Base-by-base conservation (phyloP, 768 basidiomycete species). In the Agaricus subrufescens region DNA sequence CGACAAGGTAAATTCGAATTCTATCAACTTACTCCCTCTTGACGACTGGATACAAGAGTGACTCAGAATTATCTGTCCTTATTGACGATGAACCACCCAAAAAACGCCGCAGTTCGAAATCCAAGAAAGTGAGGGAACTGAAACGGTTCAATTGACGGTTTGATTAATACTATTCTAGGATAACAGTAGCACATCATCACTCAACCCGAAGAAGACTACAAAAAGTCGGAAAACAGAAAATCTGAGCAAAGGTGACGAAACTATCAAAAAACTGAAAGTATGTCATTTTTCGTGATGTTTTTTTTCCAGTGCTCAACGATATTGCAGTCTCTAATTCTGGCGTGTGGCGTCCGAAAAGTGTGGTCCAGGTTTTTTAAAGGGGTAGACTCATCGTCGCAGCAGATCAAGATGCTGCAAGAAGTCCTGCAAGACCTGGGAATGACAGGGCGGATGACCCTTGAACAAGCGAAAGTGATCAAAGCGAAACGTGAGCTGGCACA, bases 381-480 rank as follows among this genome's bases (percentile, higher is more conserved):
- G 54, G 64, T 83, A 39, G 78, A 81, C 43, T 74, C 71, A 8
- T 75, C 85, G 0, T 75, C 74, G 1, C 79, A 84, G 47, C 89
- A 92, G 63, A 85, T 91, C 31, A 71, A 71, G 50, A 83, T 80
- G 40, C 75, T 93, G 34, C 83, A 80, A 54, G 73, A 79, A 56
- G 85, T 88, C 11, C 75, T 94, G 7, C 64, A 73, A 26, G 87
- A 85, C 3, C 75, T 94, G 30, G 92, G 92, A 1, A 95, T 94
- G 91, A 81, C 75, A 0, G 89, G 89, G 1, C 80, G 86, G 25
- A 73, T 85, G 64, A 93, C 83, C 58, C 62, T 91, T 63, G 91
- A 91, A 52, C 87, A 94, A 70, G 94, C 93, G 3, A 89, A 82
- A 62, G 72, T 75, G 3, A 87, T 95, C 62, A 87, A 79, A 58